Base-by-base conservation (phyloP, 768 basidiomycete genomes). In the Rubroboletus pulcherrimus region DNA sequence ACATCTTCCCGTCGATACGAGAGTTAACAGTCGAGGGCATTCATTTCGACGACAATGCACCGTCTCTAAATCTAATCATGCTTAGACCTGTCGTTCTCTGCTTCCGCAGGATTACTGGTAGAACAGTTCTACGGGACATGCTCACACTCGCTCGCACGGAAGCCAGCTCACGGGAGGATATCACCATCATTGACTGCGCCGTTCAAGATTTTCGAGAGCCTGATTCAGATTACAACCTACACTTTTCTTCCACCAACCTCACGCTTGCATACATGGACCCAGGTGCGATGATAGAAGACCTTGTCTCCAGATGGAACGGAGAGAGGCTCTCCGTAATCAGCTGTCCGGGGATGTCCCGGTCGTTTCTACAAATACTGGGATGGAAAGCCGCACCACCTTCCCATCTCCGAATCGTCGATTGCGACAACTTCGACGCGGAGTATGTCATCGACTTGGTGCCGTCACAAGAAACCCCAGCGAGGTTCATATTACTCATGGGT, bases 261-360 rank as follows among this genome's bases (percentile, higher is more conserved):
- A 50, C 51, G 14, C 33, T 59, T 7, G 46, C 42, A 29, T 58
- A 14, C 26, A 53, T 47, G 44, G 21, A 35, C 7, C 7, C 33
- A 14, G 17, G 12, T 3, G 29, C 43, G 21, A 19, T 5, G 26
- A 58, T 59, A 33, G 50, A 58, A 44, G 46, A 59, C 26, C 35
- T 59, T 7, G 46, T 59, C 6, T 40, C 30, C 42, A 12, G 37
- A 24, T 59, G 58, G 58, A 35, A 58, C 7, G 58, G 58, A 24
- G 38, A 45, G 19, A 15, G 30, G 2, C 50, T 59, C 31, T 44
- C 51, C 9, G 26, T 58, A 15, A 40, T 58, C 6, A n/a, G 35
- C 29, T 58, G 58, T 34, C 51, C 51, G 1, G 29, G 46, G 33
- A 7, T 59, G 37, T 40, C 56, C 3, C 37, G 46, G 5, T 1